Evolutionary conservation across 805 yeast genomes (phyloP).

Genomic region (Schwanniomyces occidentalis): DNA sequence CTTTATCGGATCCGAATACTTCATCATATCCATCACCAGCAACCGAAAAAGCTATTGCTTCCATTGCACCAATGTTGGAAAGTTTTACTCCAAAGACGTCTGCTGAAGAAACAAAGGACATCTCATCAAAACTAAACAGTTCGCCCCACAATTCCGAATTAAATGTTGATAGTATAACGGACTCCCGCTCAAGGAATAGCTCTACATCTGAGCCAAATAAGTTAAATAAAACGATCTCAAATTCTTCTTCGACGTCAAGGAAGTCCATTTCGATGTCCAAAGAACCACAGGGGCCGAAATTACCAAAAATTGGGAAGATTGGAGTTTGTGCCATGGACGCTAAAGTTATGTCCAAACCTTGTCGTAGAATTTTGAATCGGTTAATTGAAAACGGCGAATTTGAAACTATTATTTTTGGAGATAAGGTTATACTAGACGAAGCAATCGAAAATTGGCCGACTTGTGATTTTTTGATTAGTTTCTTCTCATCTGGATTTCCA

Average conservation of each 20-base stretch:
- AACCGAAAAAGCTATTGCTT: constrained; percentile 65
- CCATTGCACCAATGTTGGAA: constrained; percentile 77
- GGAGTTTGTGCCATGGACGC: constrained; percentile 99
- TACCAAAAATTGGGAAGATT: constrained; percentile 83
- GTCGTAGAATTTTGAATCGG: constrained; percentile 84
- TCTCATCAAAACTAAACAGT: constrained; percentile 10
- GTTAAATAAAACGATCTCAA: constrained; percentile 37
- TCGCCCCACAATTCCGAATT: constrained; percentile 11
- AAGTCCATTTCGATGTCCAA: constrained; percentile 33
- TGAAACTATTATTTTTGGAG: constrained; percentile 96
- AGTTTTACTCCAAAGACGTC: constrained; percentile 68
- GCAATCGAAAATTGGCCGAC: constrained; percentile 97
- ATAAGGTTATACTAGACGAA: constrained; percentile 93
- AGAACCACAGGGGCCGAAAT: constrained; percentile 46
- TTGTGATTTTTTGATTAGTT: constrained; percentile 90
- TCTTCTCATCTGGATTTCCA: constrained; percentile 96
- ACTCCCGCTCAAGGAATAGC: constrained; percentile 19
- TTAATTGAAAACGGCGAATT: constrained; percentile 92
- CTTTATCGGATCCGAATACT: constrained; percentile 18
- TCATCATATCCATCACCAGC: constrained; percentile 29
- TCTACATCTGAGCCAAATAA: constrained; percentile 17
- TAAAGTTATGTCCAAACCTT: constrained; percentile 93
- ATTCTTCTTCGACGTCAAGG: constrained; percentile 32
- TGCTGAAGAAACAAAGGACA: constrained; percentile 28
- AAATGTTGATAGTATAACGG: constrained; percentile 17